Percentiles rank a stretch among this genome's conserved stretches.
Evolutionary conservation across 306 rosid genomes (phyloP).

Genomic region (Abrus precatorius): DNA sequence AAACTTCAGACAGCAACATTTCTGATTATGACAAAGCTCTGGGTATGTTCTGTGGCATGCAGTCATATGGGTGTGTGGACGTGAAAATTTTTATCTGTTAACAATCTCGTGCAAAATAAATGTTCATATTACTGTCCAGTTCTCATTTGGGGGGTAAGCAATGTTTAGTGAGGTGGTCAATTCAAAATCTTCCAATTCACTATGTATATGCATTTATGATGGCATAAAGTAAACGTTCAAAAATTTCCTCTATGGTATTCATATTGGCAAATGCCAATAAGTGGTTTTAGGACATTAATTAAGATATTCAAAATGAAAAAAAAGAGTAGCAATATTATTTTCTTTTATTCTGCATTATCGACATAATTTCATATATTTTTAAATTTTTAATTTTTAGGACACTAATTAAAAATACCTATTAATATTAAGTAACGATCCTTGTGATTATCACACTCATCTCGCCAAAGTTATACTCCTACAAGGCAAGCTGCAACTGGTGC

Average conservation of each 20-base stretch:
- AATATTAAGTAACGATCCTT: constrained; percentile 34
- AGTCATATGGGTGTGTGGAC: constrained; percentile 40
- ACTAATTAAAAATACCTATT: too few species aligned
- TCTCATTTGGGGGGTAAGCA: constrained; percentile 6
- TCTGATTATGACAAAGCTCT: constrained; percentile 51
- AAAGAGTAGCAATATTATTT: too few species aligned
- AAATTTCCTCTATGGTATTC: background rate
- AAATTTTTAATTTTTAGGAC: too few species aligned
- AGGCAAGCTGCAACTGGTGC: constrained; percentile 32
- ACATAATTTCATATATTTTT: too few species aligned
- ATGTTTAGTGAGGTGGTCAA: background rate
- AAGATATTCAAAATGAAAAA: too few species aligned
- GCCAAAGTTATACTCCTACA: constrained; percentile 24
- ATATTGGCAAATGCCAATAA: too few species aligned
- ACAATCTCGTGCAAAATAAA: background rate
- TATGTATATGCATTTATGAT: background rate
- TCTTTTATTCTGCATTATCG: too few species aligned
- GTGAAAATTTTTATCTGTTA: background rate
- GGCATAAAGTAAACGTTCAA: constrained; percentile 11
- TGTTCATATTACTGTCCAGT: background rate
- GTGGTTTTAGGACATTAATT: too few species aligned
- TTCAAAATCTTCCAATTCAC: background rate
- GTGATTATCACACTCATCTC: constrained; percentile 14
- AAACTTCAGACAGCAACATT: constrained; percentile 45
- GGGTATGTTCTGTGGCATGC: constrained; percentile 54